Evolutionary conservation across 768 basidiomycete species (phyloP).

Genomic region (Flagelloscypha sp.): DNA sequence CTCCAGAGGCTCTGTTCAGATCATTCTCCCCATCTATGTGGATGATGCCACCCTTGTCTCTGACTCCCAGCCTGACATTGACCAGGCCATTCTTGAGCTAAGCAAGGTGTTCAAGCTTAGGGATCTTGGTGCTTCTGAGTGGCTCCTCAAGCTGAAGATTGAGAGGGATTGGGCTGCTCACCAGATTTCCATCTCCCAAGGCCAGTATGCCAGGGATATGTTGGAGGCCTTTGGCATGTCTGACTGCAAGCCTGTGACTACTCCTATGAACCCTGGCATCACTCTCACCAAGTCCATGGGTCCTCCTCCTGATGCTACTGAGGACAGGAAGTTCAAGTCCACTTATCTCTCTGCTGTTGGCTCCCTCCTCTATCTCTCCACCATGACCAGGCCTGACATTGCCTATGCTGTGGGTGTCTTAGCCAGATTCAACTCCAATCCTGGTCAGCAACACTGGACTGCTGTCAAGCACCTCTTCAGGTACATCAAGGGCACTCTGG

Average conservation of each 20-base stretch:
- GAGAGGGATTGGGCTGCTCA: conserved; percentile 3
- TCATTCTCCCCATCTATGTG: conserved; percentile 12
- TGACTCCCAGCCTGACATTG: neutral
- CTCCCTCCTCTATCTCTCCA: conserved; percentile 13
- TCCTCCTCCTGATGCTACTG: neutral
- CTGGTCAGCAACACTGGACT: conserved; percentile 8
- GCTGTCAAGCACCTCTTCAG: conserved; percentile 9
- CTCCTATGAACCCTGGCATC: conserved; percentile 9
- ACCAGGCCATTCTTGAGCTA: too few species aligned
- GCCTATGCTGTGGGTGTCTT: conserved; percentile 16
- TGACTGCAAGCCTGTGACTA: conserved; percentile 3
- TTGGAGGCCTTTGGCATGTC: conserved; percentile 11
- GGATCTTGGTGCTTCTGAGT: conserved; percentile 1
- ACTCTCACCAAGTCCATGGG: conserved; percentile 1
- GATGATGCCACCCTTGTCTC: conserved; percentile 6
- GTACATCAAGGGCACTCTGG: conserved; percentile 12
- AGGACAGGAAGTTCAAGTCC: too few species aligned
- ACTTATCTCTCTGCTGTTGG: conserved; percentile 10
- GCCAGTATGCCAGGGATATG: conserved; percentile 9
- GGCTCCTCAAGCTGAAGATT: conserved; percentile 15
- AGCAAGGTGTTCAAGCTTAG: neutral
- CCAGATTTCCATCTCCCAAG: conserved; percentile 13
- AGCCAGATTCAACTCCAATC: conserved; percentile 1
- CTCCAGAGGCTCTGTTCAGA: conserved; percentile 3
- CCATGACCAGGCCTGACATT: conserved; percentile 16